A percentile compares a stretch with the other conserved stretches of the same genome.
These are phyloP conservation scores for Pochonia chlamydosporia DNA, from an alignment of 2,329 filamentous ascomycete species.

Conservation along the genomic window DNA sequence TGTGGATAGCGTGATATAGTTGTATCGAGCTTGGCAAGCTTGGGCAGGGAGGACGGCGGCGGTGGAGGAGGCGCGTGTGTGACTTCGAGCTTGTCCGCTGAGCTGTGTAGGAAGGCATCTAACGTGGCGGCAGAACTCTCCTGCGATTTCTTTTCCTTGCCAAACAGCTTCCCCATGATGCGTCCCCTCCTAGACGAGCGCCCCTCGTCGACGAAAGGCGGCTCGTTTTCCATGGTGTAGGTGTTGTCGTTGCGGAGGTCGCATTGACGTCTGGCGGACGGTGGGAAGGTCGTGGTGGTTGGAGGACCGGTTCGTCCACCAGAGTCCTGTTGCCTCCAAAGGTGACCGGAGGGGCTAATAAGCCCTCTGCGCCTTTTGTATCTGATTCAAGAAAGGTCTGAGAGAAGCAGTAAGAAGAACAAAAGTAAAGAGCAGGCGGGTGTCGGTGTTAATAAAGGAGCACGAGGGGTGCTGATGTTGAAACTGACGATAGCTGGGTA, in stretches of 20 bases:
- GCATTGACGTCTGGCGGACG: slow-evolving; percentile 24
- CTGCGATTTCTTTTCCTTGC: slow-evolving; percentile 31
- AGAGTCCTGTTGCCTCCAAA: not conserved
- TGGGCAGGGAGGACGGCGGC: slow-evolving; percentile 35
- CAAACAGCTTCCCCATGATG: slow-evolving; percentile 59
- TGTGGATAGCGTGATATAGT: slow-evolving; percentile 51
- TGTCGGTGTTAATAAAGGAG: not conserved
- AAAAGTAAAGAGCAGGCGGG: not conserved
- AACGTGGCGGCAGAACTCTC: slow-evolving; percentile 39
- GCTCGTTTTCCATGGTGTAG: slow-evolving; percentile 39
- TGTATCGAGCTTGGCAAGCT: slow-evolving; percentile 52
- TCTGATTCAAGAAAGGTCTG: not conserved
- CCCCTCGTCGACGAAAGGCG: slow-evolving; percentile 31
- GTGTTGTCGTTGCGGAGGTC: slow-evolving; percentile 18
- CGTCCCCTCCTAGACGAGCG: slow-evolving; percentile 44
- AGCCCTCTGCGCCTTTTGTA: not conserved
- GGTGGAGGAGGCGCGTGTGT: slow-evolving; percentile 43
- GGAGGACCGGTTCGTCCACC: slow-evolving; percentile 4
- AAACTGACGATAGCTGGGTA: not conserved
- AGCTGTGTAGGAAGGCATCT: slow-evolving; percentile 53
- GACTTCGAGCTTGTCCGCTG: slow-evolving; percentile 49
- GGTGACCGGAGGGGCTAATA: not conserved
- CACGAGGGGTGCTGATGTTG: not conserved
- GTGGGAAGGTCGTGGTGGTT: not conserved
- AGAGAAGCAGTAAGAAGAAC: not conserved